Base-by-base conservation (phyloP, 148 eudicot species). In the Arctostaphylos glauca region DNA sequence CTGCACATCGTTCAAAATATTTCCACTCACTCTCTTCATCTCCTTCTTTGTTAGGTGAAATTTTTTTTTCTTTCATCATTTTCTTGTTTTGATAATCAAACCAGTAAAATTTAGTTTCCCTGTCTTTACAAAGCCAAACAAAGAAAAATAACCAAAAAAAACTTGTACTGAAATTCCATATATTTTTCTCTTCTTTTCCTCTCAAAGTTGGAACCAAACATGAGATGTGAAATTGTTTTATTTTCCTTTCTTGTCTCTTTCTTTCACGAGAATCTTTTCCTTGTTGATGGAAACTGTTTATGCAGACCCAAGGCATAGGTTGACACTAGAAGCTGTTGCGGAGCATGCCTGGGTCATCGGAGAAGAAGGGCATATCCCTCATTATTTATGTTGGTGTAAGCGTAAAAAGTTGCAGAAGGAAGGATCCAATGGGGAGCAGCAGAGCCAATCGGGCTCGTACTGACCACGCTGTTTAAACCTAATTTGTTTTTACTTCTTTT, bases 331-430 rank as follows among this genome's bases (percentile, higher is more conserved):
- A 62, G 89, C 73, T 77, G 98, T 90, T 47, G 91, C 98, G 6
- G 90, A 85, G 83, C 96, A 92, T 80, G 89, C 92, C 0, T 95
- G 98, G 98, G 91, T 94, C 75, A 78, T 92, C 74, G 93, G 92
- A 77, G 94, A 92, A 84, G 90, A 89, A 12, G 96, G 96, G 58
- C 94, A 91, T 12, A 85, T 94, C 68, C 95, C 96, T 41, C 90
- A 84, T 49, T 91, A 89, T 84, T 74, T 83, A 54, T 95, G 98
- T 74, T 95, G 98, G 98, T 95, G 98, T 83, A 90, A 94, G 82
- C 88, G 84, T 50, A 88, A 78, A 43, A 86, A 71, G 73, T 76
- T 81, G 84, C 86, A 88, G 59, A 78, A 77, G 48, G 75, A 79
- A 38, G 82, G 44, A 73, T 53, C 58, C 49, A 74, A 67, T 74